phyloP scores from a whole-genome alignment of 345 rosid genomes.

The Corchorus capsularis region DNA sequence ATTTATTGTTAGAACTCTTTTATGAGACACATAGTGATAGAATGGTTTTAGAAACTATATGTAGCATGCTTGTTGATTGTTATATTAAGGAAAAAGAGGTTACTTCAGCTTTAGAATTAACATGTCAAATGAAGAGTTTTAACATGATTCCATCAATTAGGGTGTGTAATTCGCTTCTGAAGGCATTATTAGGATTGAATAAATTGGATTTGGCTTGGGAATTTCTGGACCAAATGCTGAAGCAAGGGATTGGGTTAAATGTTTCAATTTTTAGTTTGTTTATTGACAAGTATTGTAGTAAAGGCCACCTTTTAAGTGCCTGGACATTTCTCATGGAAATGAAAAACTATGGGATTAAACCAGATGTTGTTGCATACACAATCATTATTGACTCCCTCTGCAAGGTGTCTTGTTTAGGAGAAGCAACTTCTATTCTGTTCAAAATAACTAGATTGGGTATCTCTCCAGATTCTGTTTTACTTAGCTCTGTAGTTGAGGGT shows the following conservation, averaged over 20 bases:
- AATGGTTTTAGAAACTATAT: conserved; percentile 34
- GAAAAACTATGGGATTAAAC: conserved; percentile 43
- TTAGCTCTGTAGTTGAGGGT: conserved; percentile 47
- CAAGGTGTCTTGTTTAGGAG: conserved; percentile 39
- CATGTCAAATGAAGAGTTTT: conserved; percentile 32
- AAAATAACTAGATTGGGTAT: conserved; percentile 40
- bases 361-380: conserved; percentile 50
- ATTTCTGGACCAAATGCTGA: conserved; percentile 44
- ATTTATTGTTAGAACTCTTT: conserved; percentile 30
- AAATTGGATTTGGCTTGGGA: conserved; percentile 39
- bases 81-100: conserved; percentile 40
- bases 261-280: conserved; percentile 43
- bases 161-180: conserved; percentile 43
- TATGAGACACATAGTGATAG: conserved; percentile 39
- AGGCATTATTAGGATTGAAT: conserved; percentile 28
- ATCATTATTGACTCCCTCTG: conserved; percentile 42
- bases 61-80: conserved; percentile 44
- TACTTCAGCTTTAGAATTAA: conserved; percentile 32
- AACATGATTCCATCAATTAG: conserved; percentile 43
- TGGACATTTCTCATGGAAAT: conserved; percentile 45
- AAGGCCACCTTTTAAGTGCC: conserved; percentile 41
- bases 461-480: conserved; percentile 45
- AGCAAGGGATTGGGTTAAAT: conserved; percentile 37
- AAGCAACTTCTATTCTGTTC: conserved; percentile 47
- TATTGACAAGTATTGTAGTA: conserved; percentile 34